Evolutionary conservation across 805 yeast species (phyloP), one percentile per base, ranked within the genome.

Genomic region (Starmerella gropengiesseri): DNA sequence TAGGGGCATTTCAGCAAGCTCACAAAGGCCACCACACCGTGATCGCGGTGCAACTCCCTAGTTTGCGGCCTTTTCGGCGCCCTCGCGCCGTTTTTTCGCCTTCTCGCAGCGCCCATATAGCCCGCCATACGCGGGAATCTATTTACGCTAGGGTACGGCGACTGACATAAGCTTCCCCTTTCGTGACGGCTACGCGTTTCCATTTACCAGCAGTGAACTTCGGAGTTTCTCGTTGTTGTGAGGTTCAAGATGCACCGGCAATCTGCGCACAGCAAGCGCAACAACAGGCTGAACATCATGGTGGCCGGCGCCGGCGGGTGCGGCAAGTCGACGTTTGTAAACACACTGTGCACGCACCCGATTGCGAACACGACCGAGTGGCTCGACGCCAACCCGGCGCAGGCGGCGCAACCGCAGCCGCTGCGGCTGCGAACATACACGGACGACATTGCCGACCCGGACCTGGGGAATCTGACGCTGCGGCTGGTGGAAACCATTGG

Each of bases 301-400:
- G 78, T 83, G 29, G 78, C 84, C 43, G 96, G 95, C 32, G 81
- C 82, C 58, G 75, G 78, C 79, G 96, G 96, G 2, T 67, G 77
- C 35, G 95, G 95, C 14, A 74, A 95, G 60, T 81, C 94, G n/a
- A 86, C 95, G 5, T 80, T 86, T 55, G 83, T 87, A 60, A 86
- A 87, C 65, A 81, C 94, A 28, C 68, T 86, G 41, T 86, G 47
- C 19, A 79, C 94, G 82, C 46, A 55, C 37, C 91, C 86, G 51
- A 77, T 81, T 53, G 86, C 86, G 16, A 48, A 47, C 33, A 40
- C 56, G 19, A 45, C 52, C 17, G 53, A 47, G 32, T 51, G 55
- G 49, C 47, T 50, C 43, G 59, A 53, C 41, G 49, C 43, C 42
- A 51, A 46, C 43, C 55, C 61, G 14, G 47, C 47, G 14, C 45